A percentile compares a stretch with the other conserved stretches of the same genome.
These are phyloP conservation scores for Pleurotus sapidus DNA, from an alignment of 768 basidiomycete genomes.

Conservation along the genomic window DNA sequence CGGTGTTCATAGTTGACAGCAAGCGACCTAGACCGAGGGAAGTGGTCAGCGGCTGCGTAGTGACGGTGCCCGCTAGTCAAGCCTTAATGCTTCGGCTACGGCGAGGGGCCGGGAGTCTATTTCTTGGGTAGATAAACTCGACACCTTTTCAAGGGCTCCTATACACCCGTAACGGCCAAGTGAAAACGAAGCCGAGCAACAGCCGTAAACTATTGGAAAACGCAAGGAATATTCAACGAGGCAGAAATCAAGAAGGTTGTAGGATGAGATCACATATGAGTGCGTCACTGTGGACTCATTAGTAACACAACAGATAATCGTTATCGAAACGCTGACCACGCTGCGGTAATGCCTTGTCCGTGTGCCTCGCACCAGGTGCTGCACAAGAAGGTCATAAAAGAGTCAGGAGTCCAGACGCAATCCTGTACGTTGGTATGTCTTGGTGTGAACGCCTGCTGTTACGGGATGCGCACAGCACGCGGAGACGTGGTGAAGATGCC, in stretches of 20 bases:
- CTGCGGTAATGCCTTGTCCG: neutral
- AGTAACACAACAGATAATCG: slow-evolving; percentile 6
- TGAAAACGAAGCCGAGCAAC: neutral
- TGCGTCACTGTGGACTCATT: neutral
- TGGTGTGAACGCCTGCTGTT: neutral
- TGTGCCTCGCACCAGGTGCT: neutral
- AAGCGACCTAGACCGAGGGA: neutral
- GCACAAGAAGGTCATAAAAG: neutral
- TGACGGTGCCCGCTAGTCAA: neutral
- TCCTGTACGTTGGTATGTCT: slow-evolving; percentile 11
- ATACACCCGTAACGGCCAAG: neutral
- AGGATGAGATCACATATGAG: too few relatives aligned
- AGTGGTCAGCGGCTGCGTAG: neutral
- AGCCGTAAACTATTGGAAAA: neutral
- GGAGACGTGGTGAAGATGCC: neutral
- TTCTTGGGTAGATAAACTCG: neutral
- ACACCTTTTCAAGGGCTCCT: neutral
- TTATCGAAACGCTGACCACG: slow-evolving; percentile 11
- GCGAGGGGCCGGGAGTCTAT: neutral
- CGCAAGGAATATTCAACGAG: neutral
- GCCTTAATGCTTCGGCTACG: neutral
- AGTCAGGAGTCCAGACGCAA: neutral
- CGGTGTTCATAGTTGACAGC: slow-evolving; percentile 10
- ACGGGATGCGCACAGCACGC: neutral
- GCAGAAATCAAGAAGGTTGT: neutral